A percentile compares a stretch with the other conserved stretches of the same genome.
Conservation (phyloP, 768 basidiomycete species). For the Leccinum obscurum region DNA sequence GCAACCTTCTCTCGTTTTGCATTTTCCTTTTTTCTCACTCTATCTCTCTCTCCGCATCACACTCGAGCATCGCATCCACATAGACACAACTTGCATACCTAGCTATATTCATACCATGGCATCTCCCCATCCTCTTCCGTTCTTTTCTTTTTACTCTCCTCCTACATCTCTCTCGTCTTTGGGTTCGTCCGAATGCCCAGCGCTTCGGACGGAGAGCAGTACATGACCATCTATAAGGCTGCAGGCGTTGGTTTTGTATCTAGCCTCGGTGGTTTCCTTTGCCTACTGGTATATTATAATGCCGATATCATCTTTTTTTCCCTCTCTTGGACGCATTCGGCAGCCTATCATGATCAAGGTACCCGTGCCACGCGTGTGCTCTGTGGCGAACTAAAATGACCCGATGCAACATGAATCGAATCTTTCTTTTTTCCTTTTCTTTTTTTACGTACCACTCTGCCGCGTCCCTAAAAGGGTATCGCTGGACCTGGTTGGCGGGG, state of each 20-base stretch:
- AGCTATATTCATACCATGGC: constrained; percentile 38
- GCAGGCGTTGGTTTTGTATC: constrained; percentile 23
- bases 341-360: neutral
- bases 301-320: constrained; percentile 6
- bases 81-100: constrained; percentile 36
- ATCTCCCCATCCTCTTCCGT: constrained; percentile 16
- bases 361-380: constrained; percentile 6
- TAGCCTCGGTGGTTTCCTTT: constrained; percentile 6
- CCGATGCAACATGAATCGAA: neutral
- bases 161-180: constrained; percentile 14
- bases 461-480: neutral
- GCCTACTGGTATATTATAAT: constrained; percentile 27
- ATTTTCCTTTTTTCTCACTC: constrained; percentile 2
- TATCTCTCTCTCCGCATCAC: constrained; percentile 13
- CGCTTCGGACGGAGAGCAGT: constrained; percentile 15
- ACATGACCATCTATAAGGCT: constrained; percentile 5
- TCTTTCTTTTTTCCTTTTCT: neutral
- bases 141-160: neutral
- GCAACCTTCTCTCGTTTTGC: constrained; percentile 19
- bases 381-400: neutral
- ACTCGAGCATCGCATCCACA: constrained; percentile 26
- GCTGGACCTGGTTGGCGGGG: neutral
- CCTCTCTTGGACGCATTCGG: neutral
- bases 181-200: constrained; percentile 18
- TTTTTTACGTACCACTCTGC: neutral